Evolutionary conservation across 345 rosid genomes (phyloP).

Genomic region (Arabidopsis arenosa): DNA sequence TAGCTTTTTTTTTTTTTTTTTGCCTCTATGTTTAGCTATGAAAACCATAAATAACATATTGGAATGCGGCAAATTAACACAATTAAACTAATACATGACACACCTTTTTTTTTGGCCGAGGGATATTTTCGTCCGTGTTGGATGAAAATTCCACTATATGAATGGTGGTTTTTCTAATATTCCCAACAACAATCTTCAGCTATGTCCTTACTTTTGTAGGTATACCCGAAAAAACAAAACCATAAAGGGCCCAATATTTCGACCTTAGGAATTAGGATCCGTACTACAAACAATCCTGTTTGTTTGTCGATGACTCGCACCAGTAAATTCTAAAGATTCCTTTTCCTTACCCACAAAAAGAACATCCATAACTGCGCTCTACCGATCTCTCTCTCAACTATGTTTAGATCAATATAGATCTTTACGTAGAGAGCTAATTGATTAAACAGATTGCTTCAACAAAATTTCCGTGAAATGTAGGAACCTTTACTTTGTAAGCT

Average conservation of each 20-base stretch:
- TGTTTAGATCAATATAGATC: neutral
- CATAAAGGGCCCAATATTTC: neutral
- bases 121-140: neutral
- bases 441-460: conserved; percentile 22
- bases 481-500: conserved; percentile 10
- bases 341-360: neutral
- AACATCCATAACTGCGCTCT: neutral
- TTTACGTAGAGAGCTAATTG: conserved; percentile 17
- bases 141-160: neutral
- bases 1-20: too few relatives aligned
- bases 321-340: neutral
- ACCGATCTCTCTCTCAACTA: neutral
- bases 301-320: neutral
- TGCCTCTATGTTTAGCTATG: too few relatives aligned
- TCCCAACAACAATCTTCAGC: neutral
- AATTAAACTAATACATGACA: too few relatives aligned
- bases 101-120: too few relatives aligned
- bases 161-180: neutral
- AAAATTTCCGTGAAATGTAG: conserved; percentile 17
- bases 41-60: too few relatives aligned
- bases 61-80: too few relatives aligned
- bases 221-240: neutral
- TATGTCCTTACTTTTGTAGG: neutral
- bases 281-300: neutral
- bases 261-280: too few relatives aligned